Evolutionary conservation across 352 stramenopile genomes (phyloP).

Genomic region (Phytophthora tentaculata): DNA sequence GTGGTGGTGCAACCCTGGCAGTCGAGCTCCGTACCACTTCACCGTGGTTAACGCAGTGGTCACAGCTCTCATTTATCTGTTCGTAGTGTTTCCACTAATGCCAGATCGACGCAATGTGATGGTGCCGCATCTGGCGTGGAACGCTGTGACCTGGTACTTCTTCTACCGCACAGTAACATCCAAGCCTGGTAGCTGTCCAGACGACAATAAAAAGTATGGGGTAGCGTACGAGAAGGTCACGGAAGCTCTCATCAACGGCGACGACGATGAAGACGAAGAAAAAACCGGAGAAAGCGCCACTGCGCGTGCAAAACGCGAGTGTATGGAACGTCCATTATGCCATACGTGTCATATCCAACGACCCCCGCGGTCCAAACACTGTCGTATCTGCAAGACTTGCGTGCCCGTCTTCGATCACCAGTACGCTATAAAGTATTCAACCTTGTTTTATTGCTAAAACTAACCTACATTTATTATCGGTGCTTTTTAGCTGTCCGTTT

Average conservation of each 20-base stretch:
- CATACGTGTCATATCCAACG: slow-evolving; percentile 86
- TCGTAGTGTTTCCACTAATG: slow-evolving; percentile 61
- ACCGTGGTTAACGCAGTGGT: slow-evolving; percentile 59
- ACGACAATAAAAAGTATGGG: slow-evolving; percentile 40
- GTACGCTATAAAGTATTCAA: slow-evolving; percentile 50
- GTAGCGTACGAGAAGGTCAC: slow-evolving; percentile 70
- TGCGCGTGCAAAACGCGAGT: slow-evolving; percentile 28
- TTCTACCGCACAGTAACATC: slow-evolving; percentile 72
- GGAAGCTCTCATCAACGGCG: slow-evolving; percentile 42
- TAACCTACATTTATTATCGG: slow-evolving; percentile 7
- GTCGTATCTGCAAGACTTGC: slow-evolving; percentile 93
- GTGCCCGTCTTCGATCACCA: slow-evolving; percentile 98
- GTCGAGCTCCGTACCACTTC: slow-evolving; percentile 73
- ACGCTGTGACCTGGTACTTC: slow-evolving; percentile 62
- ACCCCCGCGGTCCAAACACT: slow-evolving; percentile 84
- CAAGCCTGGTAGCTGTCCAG: slow-evolving; percentile 54
- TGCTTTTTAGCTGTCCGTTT: slow-evolving; percentile 90
- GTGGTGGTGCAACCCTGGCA: slow-evolving; percentile 64
- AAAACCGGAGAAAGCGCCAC: slow-evolving; percentile 20
- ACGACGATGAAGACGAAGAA: slow-evolving; percentile 29
- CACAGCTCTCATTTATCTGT: slow-evolving; percentile 51
- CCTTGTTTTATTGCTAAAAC: neutral
- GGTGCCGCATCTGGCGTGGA: slow-evolving; percentile 69
- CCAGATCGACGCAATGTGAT: slow-evolving; percentile 61
- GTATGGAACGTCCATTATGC: slow-evolving; percentile 77